Base-by-base conservation (phyloP, 495 filamentous ascomycete species). In the Annulohypoxylon bovei region DNA sequence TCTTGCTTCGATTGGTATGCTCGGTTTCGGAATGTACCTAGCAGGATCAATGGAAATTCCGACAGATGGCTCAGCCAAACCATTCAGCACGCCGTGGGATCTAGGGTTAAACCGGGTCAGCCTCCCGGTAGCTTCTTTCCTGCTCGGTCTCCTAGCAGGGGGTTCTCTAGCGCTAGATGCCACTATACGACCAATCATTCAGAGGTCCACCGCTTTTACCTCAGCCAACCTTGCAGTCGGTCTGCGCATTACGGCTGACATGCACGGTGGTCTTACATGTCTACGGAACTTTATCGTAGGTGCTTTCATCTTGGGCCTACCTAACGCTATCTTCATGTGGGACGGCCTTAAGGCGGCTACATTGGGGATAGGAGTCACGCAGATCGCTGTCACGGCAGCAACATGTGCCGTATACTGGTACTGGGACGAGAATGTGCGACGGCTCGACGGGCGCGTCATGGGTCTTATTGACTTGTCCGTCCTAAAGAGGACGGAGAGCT, bases 361-460 rank as follows among this genome's bases (percentile, higher is more conserved):
- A 12, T 57, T 83, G 8, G 80, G 78, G 7, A 50, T 82, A 6
- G 77, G 75, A 4, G 65, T 81, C 7, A 67, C 74, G 18, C 77
- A 81, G 70, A 71, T 78, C 14, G 67, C 76, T 9, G 46, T 84
- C 3, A 76, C 63, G 2, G 72, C 70, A 0, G 62, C 54, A 3
- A 68, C 75, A 1, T 76, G 70, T 3, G 71, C 39, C 1, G 72
- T 78, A 8, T 82, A 81, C 72, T 82, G 80, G 76, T 63, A 80
- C 27, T 78, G 68, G 55, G 80, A 74, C 8, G 77, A 82, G 73
- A 56, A 70, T 33, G 62, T 84, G 1, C 58, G 76, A 56, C 33
- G 75, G 25, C 70, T 78, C 46, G 82, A 85, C 65, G 83, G 81
- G 4, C 33, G 67, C 64, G 74, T 81, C 1, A 80, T 85, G 81